Base-by-base conservation (phyloP, 225 moss, liverwort and hornwort species). In the Sphagnum contortum region DNA sequence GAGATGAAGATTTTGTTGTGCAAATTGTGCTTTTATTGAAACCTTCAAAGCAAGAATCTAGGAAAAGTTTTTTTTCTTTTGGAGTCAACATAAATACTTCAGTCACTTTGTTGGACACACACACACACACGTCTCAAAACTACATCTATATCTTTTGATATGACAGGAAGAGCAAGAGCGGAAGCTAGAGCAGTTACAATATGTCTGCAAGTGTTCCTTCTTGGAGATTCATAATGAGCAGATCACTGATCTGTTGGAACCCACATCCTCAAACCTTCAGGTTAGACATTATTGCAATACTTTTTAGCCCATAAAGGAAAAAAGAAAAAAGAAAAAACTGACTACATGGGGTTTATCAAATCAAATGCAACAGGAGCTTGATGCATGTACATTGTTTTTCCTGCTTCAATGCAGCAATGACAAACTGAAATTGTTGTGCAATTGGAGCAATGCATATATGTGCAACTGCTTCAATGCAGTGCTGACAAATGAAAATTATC, bases 181-280 rank as follows among this genome's bases (percentile, higher is more conserved):
- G 49, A 60, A 71, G 48, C 8, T 69, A 60, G 81, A 84, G 63
- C 84, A 84, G 64, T 63, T 84, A 60, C 70, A 48, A 59, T 84
- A 75, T 64, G 69, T 78, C 61, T 84, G 84, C 75, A 84, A 81
- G 69, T 81, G 81, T 66, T 84, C 81, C 4, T 84, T 80, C 45
- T 57, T 84, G 60, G 84, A 84, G 69, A 81, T 80, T 48, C 77
- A 78, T 66, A 81, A 81, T 59, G 84, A 81, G 61, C 80, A 81
- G 63, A 74, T 85, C 63, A 81, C 78, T 55, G 84, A 85, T 69
- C 84, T 85, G 2, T 76, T 85, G 59, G 75, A 85, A 60, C 78
- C 84, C 47, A 66, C 75, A 7, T 81, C 76, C 8, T 55, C 75
- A 52, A 85, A 81, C 57, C 70, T 81, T 49, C 84, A 81, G 64